These are phyloP conservation scores for Phialophora verrucosa DNA, from an alignment of 2,329 filamentous ascomycete species.

Conservation along the genomic window DNA sequence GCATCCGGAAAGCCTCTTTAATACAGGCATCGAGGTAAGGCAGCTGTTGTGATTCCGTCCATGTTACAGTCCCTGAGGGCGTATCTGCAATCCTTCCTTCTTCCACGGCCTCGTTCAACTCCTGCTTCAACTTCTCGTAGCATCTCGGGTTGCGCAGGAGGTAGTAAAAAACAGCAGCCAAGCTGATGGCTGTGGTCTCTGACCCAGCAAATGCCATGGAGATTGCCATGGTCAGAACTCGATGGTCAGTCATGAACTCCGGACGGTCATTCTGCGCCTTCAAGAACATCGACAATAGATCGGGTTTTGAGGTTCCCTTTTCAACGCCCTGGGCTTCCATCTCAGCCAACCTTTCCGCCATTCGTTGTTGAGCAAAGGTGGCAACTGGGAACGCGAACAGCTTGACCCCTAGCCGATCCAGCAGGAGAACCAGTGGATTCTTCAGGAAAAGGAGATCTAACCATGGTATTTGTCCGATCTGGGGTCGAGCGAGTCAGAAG, in stretches of 20 bases:
- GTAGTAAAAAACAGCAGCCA: constrained; percentile 75
- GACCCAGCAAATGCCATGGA: constrained; percentile 66
- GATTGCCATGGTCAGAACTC: constrained; percentile 42
- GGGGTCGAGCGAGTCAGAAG: constrained; percentile 9
- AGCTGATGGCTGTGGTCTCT: constrained; percentile 78
- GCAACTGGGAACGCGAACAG: constrained; percentile 75
- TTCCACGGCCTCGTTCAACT: constrained; percentile 36
- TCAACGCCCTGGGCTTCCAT: constrained; percentile 44
- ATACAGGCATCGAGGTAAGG: constrained; percentile 78
- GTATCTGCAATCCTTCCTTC: constrained; percentile 32
- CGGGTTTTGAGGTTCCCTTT: constrained; percentile 31
- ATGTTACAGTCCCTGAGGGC: constrained; percentile 32
- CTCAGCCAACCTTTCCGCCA: constrained; percentile 67
- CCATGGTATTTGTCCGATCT: constrained; percentile 40
- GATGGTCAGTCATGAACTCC: constrained; percentile 42
- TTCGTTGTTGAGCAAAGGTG: constrained; percentile 70
- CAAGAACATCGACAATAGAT: constrained; percentile 40
- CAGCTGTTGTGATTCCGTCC: constrained; percentile 68
- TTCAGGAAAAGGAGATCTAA: constrained; percentile 39
- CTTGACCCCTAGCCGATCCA: constrained; percentile 69
- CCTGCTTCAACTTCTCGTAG: constrained; percentile 36
- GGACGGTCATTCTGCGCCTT: constrained; percentile 38
- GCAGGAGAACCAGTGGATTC: constrained; percentile 55
- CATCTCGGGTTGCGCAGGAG: constrained; percentile 66
- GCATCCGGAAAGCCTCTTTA: constrained; percentile 77